phyloP scores from a whole-genome alignment of 345 rosid genomes.

The Euphorbia lathyris region DNA sequence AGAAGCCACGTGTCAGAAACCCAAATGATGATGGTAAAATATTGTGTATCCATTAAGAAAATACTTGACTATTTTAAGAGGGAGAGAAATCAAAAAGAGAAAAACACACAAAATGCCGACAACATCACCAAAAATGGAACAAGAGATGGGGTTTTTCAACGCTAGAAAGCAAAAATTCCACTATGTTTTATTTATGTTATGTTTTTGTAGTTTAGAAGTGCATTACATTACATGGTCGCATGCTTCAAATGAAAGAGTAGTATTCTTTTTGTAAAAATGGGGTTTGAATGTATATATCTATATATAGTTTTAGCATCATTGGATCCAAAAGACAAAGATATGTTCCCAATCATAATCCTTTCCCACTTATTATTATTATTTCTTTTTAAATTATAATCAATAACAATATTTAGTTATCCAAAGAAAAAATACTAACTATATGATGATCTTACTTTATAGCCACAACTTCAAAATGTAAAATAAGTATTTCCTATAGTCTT shows the following conservation, averaged over 20 bases:
- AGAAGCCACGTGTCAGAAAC: slow-evolving; percentile 17
- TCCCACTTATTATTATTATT: not conserved
- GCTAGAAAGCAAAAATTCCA: slow-evolving; percentile 32
- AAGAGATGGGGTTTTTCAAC: slow-evolving; percentile 6
- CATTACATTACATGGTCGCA: no score
- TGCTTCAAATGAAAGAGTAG: slow-evolving; percentile 4
- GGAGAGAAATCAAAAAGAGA: not conserved
- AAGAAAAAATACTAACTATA: no score
- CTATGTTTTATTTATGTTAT: slow-evolving; percentile 21
- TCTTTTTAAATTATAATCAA: no score
- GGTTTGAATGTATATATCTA: not conserved
- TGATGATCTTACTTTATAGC: no score
- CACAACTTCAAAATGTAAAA: no score
- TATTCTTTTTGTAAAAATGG: slow-evolving; percentile 15
- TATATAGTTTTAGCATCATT: slow-evolving; percentile 12
- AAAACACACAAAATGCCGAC: slow-evolving; percentile 30
- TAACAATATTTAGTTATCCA: no score
- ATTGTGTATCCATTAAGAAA: slow-evolving; percentile 27
- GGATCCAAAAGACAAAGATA: slow-evolving; percentile 16
- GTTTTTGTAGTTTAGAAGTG: not conserved
- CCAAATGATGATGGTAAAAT: not conserved
- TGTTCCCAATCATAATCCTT: slow-evolving; percentile 12
- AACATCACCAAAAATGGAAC: slow-evolving; percentile 26
- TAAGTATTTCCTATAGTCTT: no score
- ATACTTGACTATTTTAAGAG: not conserved